phyloP scores from a whole-genome alignment of 2,329 filamentous ascomycete genomes.

The Aspergillus novoparasiticus region DNA sequence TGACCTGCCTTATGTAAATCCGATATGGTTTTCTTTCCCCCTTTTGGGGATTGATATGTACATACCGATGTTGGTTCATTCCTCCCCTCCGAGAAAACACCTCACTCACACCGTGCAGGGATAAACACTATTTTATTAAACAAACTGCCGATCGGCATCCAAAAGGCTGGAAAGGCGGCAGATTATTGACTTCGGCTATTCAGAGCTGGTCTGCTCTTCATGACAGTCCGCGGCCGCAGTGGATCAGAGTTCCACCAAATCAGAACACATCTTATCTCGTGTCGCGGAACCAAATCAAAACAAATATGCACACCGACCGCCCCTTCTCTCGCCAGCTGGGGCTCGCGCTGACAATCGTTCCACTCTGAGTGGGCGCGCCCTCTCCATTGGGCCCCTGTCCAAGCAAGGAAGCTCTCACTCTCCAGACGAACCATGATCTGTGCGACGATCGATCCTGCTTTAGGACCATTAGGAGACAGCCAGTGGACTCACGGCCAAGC shows the following conservation, averaged over 20 bases:
- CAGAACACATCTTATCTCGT: neutral
- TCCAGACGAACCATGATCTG: slow-evolving; percentile 27
- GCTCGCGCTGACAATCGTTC: slow-evolving; percentile 14
- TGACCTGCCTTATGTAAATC: neutral
- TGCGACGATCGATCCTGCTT: slow-evolving; percentile 21
- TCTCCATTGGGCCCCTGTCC: neutral
- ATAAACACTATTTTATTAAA: neutral
- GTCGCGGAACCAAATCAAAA: neutral
- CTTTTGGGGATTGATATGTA: neutral
- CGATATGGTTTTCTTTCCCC: neutral
- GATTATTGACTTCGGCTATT: neutral
- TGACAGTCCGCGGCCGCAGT: neutral
- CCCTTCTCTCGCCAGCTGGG: neutral
- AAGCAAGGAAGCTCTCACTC: slow-evolving; percentile 17
- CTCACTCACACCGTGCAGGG: neutral
- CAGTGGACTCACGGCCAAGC: slow-evolving; percentile 6
- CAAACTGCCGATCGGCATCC: neutral
- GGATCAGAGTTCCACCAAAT: neutral
- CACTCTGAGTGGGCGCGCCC: slow-evolving; percentile 13
- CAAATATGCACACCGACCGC: slow-evolving; percentile 5
- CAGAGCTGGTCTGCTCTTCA: neutral
- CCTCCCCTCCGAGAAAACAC: neutral
- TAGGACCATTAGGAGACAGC: slow-evolving; percentile 13
- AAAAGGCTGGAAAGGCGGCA: neutral
- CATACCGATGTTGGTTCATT: neutral